Percentiles rank a stretch among this genome's conserved stretches.
These are phyloP conservation scores for Nematocida major DNA, from an alignment of 371 early-diverging fungal species.

Conservation along the genomic window DNA sequence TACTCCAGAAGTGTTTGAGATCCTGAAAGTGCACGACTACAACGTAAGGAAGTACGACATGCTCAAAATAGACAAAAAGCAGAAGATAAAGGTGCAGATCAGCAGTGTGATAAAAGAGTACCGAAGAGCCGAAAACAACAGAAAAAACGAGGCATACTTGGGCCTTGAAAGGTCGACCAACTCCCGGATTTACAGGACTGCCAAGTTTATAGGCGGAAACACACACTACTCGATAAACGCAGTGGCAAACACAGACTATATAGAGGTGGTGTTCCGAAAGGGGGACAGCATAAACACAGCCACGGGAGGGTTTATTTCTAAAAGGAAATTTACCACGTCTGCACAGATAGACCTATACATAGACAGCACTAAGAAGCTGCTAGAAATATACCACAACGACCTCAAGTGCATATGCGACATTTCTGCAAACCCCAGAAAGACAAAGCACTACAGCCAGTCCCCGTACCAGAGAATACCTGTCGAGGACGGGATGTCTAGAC, in stretches of 20 bases:
- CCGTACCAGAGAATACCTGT: conserved; percentile 5
- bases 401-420: conserved; percentile 50
- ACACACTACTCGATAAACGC: conserved; percentile 47
- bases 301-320: conserved; percentile 27
- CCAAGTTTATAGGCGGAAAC: conserved; percentile 31
- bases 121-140: background rate
- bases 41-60: conserved; percentile 25
- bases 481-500: background rate
- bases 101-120: conserved; percentile 34
- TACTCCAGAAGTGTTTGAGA: conserved; percentile 40
- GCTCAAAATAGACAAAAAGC: conserved; percentile 8
- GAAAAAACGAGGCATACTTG: conserved; percentile 24
- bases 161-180: conserved; percentile 15
- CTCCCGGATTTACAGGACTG: conserved; percentile 32
- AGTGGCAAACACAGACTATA: conserved; percentile 30
- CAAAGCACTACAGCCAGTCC: background rate
- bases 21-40: conserved; percentile 37
- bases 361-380: conserved; percentile 31
- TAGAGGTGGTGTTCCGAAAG: conserved; percentile 43
- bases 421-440: conserved; percentile 38
- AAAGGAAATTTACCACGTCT: conserved; percentile 39
- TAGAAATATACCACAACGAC: conserved; percentile 44
- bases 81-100: conserved; percentile 37
- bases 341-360: conserved; percentile 45
- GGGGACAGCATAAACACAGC: conserved; percentile 47